phyloP scores from a whole-genome alignment of 768 basidiomycete genomes.

The Pisolithus marmoratus region DNA sequence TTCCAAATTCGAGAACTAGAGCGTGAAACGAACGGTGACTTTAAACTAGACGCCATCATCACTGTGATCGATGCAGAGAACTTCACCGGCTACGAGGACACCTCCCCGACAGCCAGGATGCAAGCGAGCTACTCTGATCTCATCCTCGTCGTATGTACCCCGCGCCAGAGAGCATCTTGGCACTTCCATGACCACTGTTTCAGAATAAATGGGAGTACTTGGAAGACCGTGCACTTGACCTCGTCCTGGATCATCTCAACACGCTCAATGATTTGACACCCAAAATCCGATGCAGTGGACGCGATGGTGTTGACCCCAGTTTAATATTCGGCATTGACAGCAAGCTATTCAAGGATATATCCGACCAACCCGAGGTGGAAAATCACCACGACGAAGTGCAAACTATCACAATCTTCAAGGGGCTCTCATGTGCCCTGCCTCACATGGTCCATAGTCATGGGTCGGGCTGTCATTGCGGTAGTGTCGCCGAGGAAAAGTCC shows the following conservation, averaged over 20 bases:
- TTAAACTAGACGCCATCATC: slow-evolving; percentile 84
- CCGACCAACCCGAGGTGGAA: slow-evolving; percentile 6
- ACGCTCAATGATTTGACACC: slow-evolving; percentile 90
- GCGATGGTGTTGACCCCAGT: slow-evolving; percentile 64
- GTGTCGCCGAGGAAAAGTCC: not conserved
- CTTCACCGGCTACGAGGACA: slow-evolving; percentile 90
- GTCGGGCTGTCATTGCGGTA: slow-evolving; percentile 4
- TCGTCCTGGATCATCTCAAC: slow-evolving; percentile 80
- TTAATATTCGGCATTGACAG: slow-evolving; percentile 89
- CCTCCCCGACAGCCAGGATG: slow-evolving; percentile 87
- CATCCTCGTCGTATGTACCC: slow-evolving; percentile 66
- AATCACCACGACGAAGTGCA: slow-evolving; percentile 82
- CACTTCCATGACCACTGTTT: not conserved
- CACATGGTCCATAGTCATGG: slow-evolving; percentile 13
- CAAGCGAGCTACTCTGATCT: slow-evolving; percentile 94
- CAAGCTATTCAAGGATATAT: slow-evolving; percentile 51
- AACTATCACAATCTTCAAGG: slow-evolving; percentile 59
- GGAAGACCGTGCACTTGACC: slow-evolving; percentile 71
- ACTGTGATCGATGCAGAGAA: slow-evolving; percentile 92
- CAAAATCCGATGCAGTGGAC: slow-evolving; percentile 64
- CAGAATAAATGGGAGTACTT: slow-evolving; percentile 92
- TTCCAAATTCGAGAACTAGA: slow-evolving; percentile 92
- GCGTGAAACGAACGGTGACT: slow-evolving; percentile 63
- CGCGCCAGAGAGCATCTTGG: not conserved
- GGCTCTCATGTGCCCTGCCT: slow-evolving; percentile 18